Evolutionary conservation across 1,139 yeast genomes (phyloP), one percentile per base, ranked within the genome.

Genomic region (Hyphopichia buzzinii): DNA sequence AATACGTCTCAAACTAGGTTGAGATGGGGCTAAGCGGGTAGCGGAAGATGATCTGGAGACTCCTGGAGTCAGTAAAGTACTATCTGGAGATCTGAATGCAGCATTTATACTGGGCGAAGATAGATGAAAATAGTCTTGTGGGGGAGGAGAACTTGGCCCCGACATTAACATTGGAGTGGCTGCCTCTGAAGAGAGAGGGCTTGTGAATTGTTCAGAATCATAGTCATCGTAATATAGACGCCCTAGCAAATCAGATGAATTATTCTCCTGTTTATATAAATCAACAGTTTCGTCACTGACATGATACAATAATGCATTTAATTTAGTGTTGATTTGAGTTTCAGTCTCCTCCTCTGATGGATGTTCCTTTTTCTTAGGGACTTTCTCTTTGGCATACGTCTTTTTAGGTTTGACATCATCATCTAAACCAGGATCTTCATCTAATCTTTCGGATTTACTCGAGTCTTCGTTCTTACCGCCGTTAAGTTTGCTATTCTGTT

Each of bases 201-300:
- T 24, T 3, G 46, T 39, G 7, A 57, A 35, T 2, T 64, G 54
- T 29, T 64, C 70, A 3, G 69, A 61, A 39, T 67, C 72, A 43
- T 58, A 71, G 38, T 70, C 74, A 45, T 71, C 77, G 42, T 65
- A 70, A 47, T 70, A 70, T 17, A 71, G 54, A 35, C 77, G 45
- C 2, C 75, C 76, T 38, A 70, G 47, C 26, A 70, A 56, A 45
- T 71, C 77, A 29, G 68, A 61, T 8, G 67, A 57, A 40, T 59
- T 61, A 47, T 68, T 67, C 41, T 70, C 71, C 37, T 50, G 56
- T 38, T 57, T 57, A 48, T 71, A 71, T 38, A 59, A 39, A 39
- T 68, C 73, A n/a, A 71, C 57, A 1, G 71, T 54, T 31, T 71
- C 77, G 31, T 65, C 55, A 33, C 64, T 57, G 4, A 68, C 64